phyloP scores from a whole-genome alignment of 1,284 basidiomycete species.

The Boletus mariae region DNA sequence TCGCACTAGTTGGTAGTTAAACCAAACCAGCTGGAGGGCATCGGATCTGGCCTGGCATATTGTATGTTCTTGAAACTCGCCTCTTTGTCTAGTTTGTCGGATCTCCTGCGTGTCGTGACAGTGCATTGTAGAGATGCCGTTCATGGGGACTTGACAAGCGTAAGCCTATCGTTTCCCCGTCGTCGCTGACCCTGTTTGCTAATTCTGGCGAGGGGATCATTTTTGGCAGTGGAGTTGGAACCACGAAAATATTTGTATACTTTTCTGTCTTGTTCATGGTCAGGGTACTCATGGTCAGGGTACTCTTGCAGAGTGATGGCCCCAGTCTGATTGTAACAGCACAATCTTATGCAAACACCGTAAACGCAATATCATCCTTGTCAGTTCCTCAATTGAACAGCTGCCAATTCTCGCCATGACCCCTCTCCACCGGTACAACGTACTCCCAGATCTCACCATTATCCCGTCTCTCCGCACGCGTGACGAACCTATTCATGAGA shows the following conservation, averaged over 20 bases:
- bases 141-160: constrained; percentile 5
- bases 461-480: neutral
- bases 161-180: neutral
- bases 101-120: neutral
- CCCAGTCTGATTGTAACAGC: too few species aligned
- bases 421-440: neutral
- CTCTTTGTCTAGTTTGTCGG: neutral
- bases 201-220: neutral
- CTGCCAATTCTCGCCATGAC: neutral
- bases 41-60: neutral
- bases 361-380: too few species aligned
- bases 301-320: too few species aligned
- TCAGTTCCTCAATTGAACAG: too few species aligned
- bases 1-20: neutral
- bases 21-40: neutral
- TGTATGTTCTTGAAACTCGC: neutral
- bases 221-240: neutral
- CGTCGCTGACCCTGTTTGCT: neutral
- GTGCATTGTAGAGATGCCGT: neutral
- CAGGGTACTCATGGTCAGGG: neutral
- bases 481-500: neutral
- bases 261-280: neutral
- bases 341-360: too few species aligned
- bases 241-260: neutral
- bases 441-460: neutral